Evolutionary conservation across 768 basidiomycete species (phyloP).

Genomic region (Lyophyllum shimeji): DNA sequence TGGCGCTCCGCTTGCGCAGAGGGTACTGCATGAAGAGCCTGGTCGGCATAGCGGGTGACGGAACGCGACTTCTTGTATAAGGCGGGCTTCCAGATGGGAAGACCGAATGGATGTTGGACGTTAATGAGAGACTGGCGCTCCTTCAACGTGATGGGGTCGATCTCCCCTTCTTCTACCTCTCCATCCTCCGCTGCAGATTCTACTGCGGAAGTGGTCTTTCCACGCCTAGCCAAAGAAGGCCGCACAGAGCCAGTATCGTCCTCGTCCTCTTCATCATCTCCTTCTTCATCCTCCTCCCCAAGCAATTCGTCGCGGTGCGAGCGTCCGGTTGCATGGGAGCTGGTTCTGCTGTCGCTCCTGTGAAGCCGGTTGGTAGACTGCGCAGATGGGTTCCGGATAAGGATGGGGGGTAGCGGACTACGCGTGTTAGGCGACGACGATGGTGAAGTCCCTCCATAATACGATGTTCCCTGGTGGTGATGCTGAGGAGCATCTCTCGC

Average conservation of each 20-base stretch:
- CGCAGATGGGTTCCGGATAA: constrained; percentile 50
- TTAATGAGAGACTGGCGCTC: constrained; percentile 98
- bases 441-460: constrained; percentile 45
- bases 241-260: constrained; percentile 20
- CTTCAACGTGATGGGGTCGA: constrained; percentile 88
- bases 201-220: constrained; percentile 42
- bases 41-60: constrained; percentile 94
- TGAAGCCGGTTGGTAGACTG: constrained; percentile 43
- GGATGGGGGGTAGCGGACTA: constrained; percentile 41
- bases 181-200: constrained; percentile 41
- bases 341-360: constrained; percentile 65
- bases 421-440: constrained; percentile 44
- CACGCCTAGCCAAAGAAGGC: constrained; percentile 28
- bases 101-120: constrained; percentile 97
- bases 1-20: constrained; percentile 93
- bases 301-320: constrained; percentile 39
- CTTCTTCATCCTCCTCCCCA: constrained; percentile 56
- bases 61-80: constrained; percentile 97
- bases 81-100: constrained; percentile 99
- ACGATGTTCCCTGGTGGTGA: constrained; percentile 70
- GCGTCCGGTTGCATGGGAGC: constrained; percentile 49
- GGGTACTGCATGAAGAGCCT: constrained; percentile 88
- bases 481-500: constrained; percentile 57
- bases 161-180: constrained; percentile 45
- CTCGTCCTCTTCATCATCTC: constrained; percentile 35